These are phyloP conservation scores for Choricystis sp. DNA, from an alignment of 139 green algal genomes.

Conservation along the genomic window DNA sequence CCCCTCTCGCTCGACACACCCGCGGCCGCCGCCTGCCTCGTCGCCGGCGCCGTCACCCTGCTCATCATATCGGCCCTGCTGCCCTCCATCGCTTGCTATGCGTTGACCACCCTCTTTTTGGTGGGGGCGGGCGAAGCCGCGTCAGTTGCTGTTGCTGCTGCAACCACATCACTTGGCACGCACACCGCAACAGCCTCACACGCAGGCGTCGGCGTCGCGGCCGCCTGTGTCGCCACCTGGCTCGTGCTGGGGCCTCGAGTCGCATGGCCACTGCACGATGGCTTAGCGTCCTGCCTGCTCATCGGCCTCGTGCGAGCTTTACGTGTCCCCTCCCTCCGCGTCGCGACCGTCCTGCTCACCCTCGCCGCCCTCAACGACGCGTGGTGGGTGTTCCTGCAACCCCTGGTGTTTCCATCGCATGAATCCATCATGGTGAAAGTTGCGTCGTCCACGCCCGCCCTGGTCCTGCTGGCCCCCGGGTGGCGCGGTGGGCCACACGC, in stretches of 20 bases:
- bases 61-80: not conserved
- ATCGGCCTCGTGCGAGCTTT: slow-evolving; percentile 48
- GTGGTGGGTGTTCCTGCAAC: slow-evolving; percentile 92
- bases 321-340: slow-evolving; percentile 36
- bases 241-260: not conserved
- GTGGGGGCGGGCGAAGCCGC: not conserved
- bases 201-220: no score
- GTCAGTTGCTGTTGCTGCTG: not conserved
- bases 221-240: not conserved
- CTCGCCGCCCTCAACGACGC: slow-evolving; percentile 68
- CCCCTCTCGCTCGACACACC: not conserved
- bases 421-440: slow-evolving; percentile 75
- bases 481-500: slow-evolving; percentile 3
- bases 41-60: not conserved
- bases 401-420: slow-evolving; percentile 47
- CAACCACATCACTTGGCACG: not conserved
- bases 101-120: not conserved
- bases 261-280: slow-evolving; percentile 45
- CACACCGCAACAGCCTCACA: not conserved
- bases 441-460: slow-evolving; percentile 46
- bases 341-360: slow-evolving; percentile 58
- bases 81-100: not conserved
- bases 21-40: not conserved
- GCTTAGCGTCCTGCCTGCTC: slow-evolving; percentile 47
- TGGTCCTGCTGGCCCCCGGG: slow-evolving; percentile 66